phyloP scores from a whole-genome alignment of 73 alveolate species.

The Paramecium caudatum region DNA sequence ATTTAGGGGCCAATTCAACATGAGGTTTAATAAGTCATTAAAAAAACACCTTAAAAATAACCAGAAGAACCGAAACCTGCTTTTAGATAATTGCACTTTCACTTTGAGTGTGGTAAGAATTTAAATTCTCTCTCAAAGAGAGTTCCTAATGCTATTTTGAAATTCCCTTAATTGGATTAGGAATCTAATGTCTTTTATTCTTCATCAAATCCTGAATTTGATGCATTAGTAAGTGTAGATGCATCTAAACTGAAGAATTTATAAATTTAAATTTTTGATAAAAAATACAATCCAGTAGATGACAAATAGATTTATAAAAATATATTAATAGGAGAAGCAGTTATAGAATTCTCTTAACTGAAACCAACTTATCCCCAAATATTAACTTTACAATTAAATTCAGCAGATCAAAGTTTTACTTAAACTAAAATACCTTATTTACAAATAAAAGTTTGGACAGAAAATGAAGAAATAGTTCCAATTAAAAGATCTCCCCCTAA shows the following conservation, averaged over 20 bases:
- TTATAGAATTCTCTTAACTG: not conserved
- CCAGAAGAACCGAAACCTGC: not conserved
- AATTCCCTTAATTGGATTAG: not conserved
- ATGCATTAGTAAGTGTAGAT: conserved; percentile 45
- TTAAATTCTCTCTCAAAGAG: conserved; percentile 28
- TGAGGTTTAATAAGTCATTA: not conserved
- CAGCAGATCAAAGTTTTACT: not conserved
- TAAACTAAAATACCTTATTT: conserved; percentile 49
- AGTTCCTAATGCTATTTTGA: conserved; percentile 7
- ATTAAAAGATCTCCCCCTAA: not conserved
- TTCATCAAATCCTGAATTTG: conserved; percentile 20
- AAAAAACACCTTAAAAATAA: conserved; percentile 14
- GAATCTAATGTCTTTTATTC: conserved; percentile 56
- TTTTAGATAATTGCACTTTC: conserved; percentile 22
- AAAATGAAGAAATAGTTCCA: conserved; percentile 2
- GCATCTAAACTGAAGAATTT: not conserved
- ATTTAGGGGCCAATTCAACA: not conserved
- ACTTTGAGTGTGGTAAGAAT: conserved; percentile 32
- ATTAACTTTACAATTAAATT: not conserved
- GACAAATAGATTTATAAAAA: not conserved
- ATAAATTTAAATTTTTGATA: conserved; percentile 4
- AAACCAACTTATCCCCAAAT: not conserved
- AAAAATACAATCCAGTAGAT: conserved; percentile 7
- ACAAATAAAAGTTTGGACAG: conserved; percentile 21
- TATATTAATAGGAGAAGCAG: not conserved